phyloP scores from a whole-genome alignment of 768 basidiomycete species.

The Megacollybia marginata region DNA sequence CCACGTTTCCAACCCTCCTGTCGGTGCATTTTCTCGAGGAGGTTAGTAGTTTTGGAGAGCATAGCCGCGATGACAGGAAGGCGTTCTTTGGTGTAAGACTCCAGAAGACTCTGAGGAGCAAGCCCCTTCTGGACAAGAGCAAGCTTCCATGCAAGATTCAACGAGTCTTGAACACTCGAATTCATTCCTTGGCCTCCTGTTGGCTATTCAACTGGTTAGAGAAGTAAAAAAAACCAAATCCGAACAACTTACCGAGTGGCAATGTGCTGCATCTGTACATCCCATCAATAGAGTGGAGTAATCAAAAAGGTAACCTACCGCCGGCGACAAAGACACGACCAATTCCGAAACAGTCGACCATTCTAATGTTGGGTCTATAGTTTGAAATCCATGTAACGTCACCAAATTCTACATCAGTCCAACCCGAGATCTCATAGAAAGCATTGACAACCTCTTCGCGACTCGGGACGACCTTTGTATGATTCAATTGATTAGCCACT shows the following conservation, averaged over 20 bases:
- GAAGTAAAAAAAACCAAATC: neutral
- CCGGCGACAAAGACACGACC: too few relatives aligned
- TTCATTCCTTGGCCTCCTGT: too few relatives aligned
- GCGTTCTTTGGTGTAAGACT: too few relatives aligned
- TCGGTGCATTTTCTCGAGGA: neutral
- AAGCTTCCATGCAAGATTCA: too few relatives aligned
- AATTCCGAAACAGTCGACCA: too few relatives aligned
- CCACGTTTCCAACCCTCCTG: neutral
- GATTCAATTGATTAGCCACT: conserved; percentile 3
- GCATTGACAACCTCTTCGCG: conserved; percentile 6
- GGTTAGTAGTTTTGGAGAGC: too few relatives aligned
- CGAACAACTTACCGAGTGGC: neutral
- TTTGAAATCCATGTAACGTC: conserved; percentile 3
- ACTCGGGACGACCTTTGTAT: neutral
- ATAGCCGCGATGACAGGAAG: neutral
- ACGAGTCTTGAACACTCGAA: too few relatives aligned
- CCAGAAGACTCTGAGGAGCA: too few relatives aligned
- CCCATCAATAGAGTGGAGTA: too few relatives aligned
- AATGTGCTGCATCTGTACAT: too few relatives aligned
- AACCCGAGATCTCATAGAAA: conserved; percentile 2
- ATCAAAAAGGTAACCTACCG: neutral
- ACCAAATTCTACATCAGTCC: conserved; percentile 9
- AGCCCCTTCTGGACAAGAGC: too few relatives aligned
- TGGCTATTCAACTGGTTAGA: neutral
- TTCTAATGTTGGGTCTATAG: too few relatives aligned